A percentile compares a stretch with the other conserved stretches of the same genome.
Evolutionary conservation across 2,329 filamentous ascomycete genomes (phyloP).

Genomic region (Mycosphaerella sp.): DNA sequence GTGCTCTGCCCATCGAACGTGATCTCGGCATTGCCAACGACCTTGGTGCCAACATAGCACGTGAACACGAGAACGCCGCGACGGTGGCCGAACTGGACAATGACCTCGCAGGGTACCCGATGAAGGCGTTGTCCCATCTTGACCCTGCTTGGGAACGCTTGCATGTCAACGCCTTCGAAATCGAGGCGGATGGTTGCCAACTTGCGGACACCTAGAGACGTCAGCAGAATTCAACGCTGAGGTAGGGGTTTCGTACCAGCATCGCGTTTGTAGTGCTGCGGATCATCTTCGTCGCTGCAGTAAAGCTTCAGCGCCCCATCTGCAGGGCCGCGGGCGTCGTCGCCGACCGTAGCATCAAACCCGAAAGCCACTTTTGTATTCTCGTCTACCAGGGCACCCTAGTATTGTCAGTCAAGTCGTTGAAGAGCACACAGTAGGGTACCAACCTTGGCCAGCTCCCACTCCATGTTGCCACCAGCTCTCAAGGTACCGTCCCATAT

Average conservation of each 20-base stretch:
- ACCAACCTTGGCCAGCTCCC: constrained; percentile 13
- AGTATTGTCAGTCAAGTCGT: no score
- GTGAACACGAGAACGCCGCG: constrained; percentile 8
- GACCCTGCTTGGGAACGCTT: background rate
- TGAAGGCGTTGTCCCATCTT: background rate
- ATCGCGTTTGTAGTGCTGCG: background rate
- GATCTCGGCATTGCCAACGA: constrained; percentile 6
- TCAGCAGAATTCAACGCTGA: background rate
- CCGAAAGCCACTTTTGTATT: constrained; percentile 7
- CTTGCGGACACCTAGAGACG: background rate
- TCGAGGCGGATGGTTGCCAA: constrained; percentile 7
- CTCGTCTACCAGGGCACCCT: constrained; percentile 17
- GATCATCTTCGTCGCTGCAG: constrained; percentile 5
- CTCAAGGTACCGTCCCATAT: background rate
- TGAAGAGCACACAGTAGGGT: no score
- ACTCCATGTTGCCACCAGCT: background rate
- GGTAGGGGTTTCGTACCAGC: no score
- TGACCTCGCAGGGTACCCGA: background rate
- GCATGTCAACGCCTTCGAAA: constrained; percentile 5
- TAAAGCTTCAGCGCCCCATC: constrained; percentile 1
- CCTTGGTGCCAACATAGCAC: background rate
- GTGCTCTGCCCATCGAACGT: constrained; percentile 7
- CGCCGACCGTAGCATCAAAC: background rate
- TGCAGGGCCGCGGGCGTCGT: background rate
- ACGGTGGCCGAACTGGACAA: constrained; percentile 9